Conservation (phyloP, 192 early-diverging fungal species). For the Coemansia pectinata region DNA sequence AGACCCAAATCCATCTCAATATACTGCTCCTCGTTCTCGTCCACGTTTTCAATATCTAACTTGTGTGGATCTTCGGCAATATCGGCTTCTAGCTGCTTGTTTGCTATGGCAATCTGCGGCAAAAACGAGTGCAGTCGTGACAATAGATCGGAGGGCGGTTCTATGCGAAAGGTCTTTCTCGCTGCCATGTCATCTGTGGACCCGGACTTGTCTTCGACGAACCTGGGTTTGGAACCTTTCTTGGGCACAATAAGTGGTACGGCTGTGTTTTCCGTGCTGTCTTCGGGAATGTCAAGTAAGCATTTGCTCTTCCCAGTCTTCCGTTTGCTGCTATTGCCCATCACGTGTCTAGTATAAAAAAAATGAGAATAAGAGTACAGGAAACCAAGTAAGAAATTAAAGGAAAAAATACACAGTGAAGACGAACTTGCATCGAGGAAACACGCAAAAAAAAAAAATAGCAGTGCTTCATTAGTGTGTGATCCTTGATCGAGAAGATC, state of each 20-base stretch:
- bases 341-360: background rate
- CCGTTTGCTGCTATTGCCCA: background rate
- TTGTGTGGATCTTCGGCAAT: slow-evolving; percentile 32
- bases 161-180: slow-evolving; percentile 44
- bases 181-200: background rate
- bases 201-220: background rate
- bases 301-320: slow-evolving; percentile 4
- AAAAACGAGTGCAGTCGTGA: slow-evolving; percentile 45
- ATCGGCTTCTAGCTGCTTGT: slow-evolving; percentile 34
- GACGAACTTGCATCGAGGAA: background rate
- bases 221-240: background rate
- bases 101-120: slow-evolving; percentile 53
- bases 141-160: slow-evolving; percentile 41
- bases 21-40: slow-evolving; percentile 33
- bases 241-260: background rate
- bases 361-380: background rate
- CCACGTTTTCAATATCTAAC: slow-evolving; percentile 48
- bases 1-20: slow-evolving; percentile 54
- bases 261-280: background rate
- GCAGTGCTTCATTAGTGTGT: background rate
- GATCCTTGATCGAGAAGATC: background rate
- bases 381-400: slow-evolving; percentile 2
- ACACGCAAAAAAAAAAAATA: slow-evolving; percentile 1
- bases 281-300: slow-evolving; percentile 21
- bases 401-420: background rate